Base-by-base conservation (phyloP, 768 basidiomycete genomes). In the Baorangia bicolor region DNA sequence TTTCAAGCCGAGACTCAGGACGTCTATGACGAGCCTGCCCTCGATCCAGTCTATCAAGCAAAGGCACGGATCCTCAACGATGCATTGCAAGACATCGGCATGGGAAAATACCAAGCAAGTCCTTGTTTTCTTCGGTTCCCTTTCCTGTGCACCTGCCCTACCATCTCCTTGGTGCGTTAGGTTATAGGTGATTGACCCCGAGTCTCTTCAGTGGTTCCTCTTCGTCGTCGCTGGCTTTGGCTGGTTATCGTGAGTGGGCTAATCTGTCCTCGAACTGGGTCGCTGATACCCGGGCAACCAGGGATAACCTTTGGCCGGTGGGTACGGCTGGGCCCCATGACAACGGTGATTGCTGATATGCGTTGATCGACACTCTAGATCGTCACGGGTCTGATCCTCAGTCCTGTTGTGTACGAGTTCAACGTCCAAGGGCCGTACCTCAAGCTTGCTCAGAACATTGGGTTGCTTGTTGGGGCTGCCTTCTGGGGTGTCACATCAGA, bases 271-370 rank as follows among this genome's bases (percentile, higher is more conserved):
- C 23, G 14, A 42, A 37, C 5, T 1, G 2, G 12, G 12, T 30
- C 39, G 13, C 33, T 64, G 40, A 67, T 51, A 41, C 35, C 14
- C 20, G 18, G 30, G 51, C 6, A 64, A 85, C 31, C 31, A 65
- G 87, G 18, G 87, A 88, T 63, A 88, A 84, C 60, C 78, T 87
- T 27, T 89, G 87, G 88, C 86, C 86, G 20, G 86, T 88, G 61
- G 56, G 83, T 66, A 44, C 44, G 51, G 20, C 12, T 46, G 34
- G 35, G 16, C 30, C 28, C 4, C 28, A 2, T 38, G 14, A 14
- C 8, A 35, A 43, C 3, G 12, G 5, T 31, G 31, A 33, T 45
- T 16, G n/a, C 21, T 52, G 28, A 61, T 44, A 5, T 12, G 28
- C n/a, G 30, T 39, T 39, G 25, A 54, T 25, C n/a, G 14, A 9